Conservation (phyloP, 2,329 filamentous ascomycete species). For the Calonectria henricotiae region DNA sequence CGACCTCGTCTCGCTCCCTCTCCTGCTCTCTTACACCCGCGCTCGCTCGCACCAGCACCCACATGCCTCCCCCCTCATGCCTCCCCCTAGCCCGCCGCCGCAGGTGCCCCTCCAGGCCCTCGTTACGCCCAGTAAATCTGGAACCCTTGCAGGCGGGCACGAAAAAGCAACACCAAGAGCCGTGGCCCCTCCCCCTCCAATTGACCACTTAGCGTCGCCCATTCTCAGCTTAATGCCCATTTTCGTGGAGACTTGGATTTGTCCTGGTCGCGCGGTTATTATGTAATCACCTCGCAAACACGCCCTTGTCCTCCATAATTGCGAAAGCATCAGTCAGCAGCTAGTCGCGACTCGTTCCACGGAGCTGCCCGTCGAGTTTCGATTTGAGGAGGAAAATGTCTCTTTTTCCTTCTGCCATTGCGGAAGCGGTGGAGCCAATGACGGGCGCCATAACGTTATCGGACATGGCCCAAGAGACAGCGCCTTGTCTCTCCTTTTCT, state of each 20-base stretch:
- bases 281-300: slow-evolving; percentile 46
- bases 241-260: slow-evolving; percentile 35
- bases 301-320: slow-evolving; percentile 43
- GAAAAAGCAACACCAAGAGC: background rate
- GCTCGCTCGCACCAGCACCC: background rate
- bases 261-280: slow-evolving; percentile 36
- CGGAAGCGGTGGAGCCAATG: slow-evolving; percentile 44
- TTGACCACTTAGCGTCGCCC: slow-evolving; percentile 37
- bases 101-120: slow-evolving; percentile 6
- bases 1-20: background rate
- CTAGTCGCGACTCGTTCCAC: slow-evolving; percentile 1
- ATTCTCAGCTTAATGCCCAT: slow-evolving; percentile 27
- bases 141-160: background rate
- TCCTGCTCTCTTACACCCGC: background rate
- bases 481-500: background rate
- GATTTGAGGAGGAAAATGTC: slow-evolving; percentile 19
- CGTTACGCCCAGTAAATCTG: background rate
- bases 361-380: background rate
- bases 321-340: slow-evolving; percentile 52
- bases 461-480: slow-evolving; percentile 18
- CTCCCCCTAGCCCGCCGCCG: background rate
- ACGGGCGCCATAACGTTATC: slow-evolving; percentile 33
- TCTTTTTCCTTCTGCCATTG: slow-evolving; percentile 22
- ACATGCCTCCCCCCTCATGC: background rate
- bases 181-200: slow-evolving; percentile 12